Evolutionary conservation across 2,329 filamentous ascomycete genomes (phyloP).

Genomic region (Calonectria hawksworthii): DNA sequence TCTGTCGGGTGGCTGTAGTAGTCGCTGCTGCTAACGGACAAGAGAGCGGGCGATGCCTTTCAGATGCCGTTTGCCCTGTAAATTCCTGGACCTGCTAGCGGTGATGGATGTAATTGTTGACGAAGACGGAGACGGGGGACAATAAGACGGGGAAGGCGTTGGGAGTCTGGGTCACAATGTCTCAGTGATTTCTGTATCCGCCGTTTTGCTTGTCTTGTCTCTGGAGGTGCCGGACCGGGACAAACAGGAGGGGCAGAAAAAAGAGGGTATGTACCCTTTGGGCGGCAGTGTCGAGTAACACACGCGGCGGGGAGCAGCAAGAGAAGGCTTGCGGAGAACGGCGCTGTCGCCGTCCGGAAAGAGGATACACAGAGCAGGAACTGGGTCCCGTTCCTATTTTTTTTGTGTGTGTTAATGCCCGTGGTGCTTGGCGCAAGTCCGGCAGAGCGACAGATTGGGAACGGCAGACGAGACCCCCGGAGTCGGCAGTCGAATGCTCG

Average conservation of each 20-base stretch:
- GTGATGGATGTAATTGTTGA: slow-evolving; percentile 9
- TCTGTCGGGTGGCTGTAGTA: slow-evolving; percentile 13
- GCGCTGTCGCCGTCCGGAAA: slow-evolving; percentile 20
- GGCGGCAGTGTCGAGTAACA: slow-evolving; percentile 22
- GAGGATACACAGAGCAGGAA: slow-evolving; percentile 16
- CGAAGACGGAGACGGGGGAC: background rate
- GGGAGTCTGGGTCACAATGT: slow-evolving; percentile 8
- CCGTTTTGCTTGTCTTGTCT: slow-evolving; percentile 9
- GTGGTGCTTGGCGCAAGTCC: slow-evolving; percentile 12
- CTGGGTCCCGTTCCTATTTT: background rate
- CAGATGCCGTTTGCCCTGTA: background rate
- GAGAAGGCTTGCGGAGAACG: slow-evolving; percentile 19
- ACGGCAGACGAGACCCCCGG: slow-evolving; percentile 20
- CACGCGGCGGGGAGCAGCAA: slow-evolving; percentile 12
- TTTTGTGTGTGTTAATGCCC: background rate
- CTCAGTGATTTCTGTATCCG: slow-evolving; percentile 3
- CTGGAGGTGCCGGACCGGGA: slow-evolving; percentile 20
- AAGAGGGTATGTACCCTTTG: slow-evolving; percentile 6
- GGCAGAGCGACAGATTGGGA: slow-evolving; percentile 13
- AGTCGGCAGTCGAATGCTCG: slow-evolving; percentile 20
- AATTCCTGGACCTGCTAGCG: background rate
- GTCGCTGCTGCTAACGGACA: slow-evolving; percentile 3
- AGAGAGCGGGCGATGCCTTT: background rate
- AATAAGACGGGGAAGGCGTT: slow-evolving; percentile 7
- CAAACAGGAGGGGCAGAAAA: slow-evolving; percentile 27